Evolutionary conservation across 2,329 filamentous ascomycete genomes (phyloP), one percentile per base, ranked within the genome.

Genomic region (Periconia macrospinosa): DNA sequence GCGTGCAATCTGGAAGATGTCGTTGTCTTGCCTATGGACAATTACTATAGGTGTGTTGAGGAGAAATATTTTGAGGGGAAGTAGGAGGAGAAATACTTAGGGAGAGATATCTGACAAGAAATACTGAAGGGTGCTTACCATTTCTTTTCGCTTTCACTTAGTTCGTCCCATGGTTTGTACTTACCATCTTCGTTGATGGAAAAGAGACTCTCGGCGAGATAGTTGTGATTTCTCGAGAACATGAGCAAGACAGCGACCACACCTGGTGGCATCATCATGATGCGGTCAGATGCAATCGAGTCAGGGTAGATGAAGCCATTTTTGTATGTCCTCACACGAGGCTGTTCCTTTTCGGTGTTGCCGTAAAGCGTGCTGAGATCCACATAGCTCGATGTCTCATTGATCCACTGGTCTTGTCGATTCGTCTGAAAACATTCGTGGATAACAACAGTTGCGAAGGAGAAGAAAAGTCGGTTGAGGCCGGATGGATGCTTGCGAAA

Each of bases 151-250:
- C 66, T 67, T 8, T 67, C 61, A 42, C 69, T 61, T 68, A 68
- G 0, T 75, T 64, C 0, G 89, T 88, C 54, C 80, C 74, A 63
- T 77, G 84, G 84, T 1, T 81, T 83, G 74, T 95, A 96, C 23
- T 88, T 83, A 11, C 85, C 86, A 44, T 84, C 84, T 63, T 96
- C 91, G 63, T 96, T 95, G 72, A 96, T 91, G 18, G 82, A 76
- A 0, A 88, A 87, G 17, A 96, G 78, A 55, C 91, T 86, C 45
- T 85, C 82, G 2, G 88, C 91, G 1, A 91, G 83, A 60, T 92
- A 81, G 74, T 96, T 96, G 74, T 96, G 92, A 74, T 93, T 93
- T 13, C 76, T 80, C 75, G 87, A 89, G 70, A 87, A 81, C 55
- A 89, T 82, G 27, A 89, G 70, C 55, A 88, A 74, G n/a, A 83